These are phyloP conservation scores for Neurospora hispaniola DNA, from an alignment of 495 filamentous ascomycete species.

Conservation along the genomic window DNA sequence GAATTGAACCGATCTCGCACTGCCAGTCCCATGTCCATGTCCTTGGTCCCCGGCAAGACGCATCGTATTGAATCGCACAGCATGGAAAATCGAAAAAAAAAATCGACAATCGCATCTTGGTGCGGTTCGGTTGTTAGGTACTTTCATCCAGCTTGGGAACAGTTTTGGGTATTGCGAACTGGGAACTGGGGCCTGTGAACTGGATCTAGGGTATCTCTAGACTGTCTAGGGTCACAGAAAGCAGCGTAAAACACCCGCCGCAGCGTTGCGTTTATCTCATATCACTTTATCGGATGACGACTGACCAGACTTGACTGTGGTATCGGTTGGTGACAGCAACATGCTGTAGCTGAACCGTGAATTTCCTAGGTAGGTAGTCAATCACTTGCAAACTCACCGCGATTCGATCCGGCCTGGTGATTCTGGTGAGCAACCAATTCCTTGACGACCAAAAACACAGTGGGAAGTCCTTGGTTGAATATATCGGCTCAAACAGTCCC, in stretches of 20 bases:
- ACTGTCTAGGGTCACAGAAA: neutral
- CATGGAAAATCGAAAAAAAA: neutral
- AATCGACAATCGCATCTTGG: neutral
- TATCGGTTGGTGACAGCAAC: neutral
- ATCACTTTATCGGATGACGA: neutral
- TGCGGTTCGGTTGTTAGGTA: neutral
- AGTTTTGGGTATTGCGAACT: neutral
- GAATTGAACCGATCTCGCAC: neutral
- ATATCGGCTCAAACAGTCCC: neutral
- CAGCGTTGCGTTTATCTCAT: neutral
- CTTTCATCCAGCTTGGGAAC: neutral
- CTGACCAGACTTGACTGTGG: neutral
- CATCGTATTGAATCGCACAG: neutral
- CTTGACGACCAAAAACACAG: neutral
- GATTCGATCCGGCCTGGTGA: neutral
- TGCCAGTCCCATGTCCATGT: neutral
- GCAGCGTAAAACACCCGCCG: too few relatives aligned
- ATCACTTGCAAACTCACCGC: neutral
- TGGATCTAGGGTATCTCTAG: too few relatives aligned
- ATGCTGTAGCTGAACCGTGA: neutral
- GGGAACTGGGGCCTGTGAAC: neutral
- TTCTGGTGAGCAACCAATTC: too few relatives aligned
- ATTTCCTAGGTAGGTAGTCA: neutral
- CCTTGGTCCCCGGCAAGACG: neutral
- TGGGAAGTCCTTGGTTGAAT: neutral